phyloP scores from a whole-genome alignment of 1,139 yeast genomes.

The Kurtzmaniella quercitrusa region DNA sequence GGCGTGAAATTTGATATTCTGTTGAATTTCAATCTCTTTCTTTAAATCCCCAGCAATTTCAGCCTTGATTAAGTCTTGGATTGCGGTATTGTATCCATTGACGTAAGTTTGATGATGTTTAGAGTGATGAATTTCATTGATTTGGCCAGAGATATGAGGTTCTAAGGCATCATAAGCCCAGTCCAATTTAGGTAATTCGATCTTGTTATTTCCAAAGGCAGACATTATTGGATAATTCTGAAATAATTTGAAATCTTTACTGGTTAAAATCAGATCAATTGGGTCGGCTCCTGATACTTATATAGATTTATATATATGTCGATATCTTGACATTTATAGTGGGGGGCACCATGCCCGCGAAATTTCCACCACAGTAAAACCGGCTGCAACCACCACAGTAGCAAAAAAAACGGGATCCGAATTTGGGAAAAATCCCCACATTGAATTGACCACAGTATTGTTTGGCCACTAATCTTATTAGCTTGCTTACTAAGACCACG shows the following conservation, averaged over 20 bases:
- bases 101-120: constrained; percentile 97
- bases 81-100: constrained; percentile 78
- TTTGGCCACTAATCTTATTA: too few relatives aligned
- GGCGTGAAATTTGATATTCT: constrained; percentile 86
- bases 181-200: constrained; percentile 79
- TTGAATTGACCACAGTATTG: not conserved
- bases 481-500: too few relatives aligned
- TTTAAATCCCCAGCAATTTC: constrained; percentile 59
- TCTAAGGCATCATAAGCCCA: constrained; percentile 88
- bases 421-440: not conserved
- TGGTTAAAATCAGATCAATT: too few relatives aligned
- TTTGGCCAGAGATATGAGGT: constrained; percentile 85
- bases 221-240: not conserved
- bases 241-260: too few relatives aligned
- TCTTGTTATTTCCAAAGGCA: constrained; percentile 48
- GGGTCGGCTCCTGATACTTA: too few relatives aligned
- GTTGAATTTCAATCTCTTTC: constrained; percentile 69
- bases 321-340: too few relatives aligned
- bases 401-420: not conserved
- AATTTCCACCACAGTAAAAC: not conserved
- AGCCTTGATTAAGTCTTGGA: constrained; percentile 77
- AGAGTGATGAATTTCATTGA: constrained; percentile 85
- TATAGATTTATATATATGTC: too few relatives aligned
- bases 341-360: too few relatives aligned
- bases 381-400: not conserved